Evolutionary conservation across 169 alveolate genomes (phyloP).

Genomic region (Eimeria zaria): DNA sequence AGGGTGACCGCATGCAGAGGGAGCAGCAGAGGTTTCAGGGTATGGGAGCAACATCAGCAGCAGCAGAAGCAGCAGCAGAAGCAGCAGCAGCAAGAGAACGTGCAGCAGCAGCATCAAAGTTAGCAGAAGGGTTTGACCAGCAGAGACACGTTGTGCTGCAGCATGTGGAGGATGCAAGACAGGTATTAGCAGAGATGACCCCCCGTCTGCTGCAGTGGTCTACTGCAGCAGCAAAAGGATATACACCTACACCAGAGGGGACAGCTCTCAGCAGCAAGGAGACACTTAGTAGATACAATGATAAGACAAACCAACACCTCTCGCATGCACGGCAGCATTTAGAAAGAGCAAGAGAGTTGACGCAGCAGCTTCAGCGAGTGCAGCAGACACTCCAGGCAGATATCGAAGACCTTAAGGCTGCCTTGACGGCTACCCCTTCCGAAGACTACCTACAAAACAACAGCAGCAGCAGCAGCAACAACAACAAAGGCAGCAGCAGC

Average conservation of each 20-base stretch:
- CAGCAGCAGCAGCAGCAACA: conserved; percentile 46
- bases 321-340: neutral
- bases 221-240: neutral
- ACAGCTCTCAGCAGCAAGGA: neutral
- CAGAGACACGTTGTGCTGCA: neutral
- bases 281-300: neutral
- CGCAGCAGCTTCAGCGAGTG: neutral
- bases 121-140: neutral
- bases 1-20: neutral
- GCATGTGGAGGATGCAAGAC: conserved; percentile 21
- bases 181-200: neutral
- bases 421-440: neutral
- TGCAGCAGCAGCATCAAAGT: neutral
- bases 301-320: neutral
- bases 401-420: neutral
- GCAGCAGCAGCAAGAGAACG: neutral
- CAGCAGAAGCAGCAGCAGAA: neutral
- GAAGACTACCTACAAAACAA: neutral
- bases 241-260: neutral
- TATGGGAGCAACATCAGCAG: neutral
- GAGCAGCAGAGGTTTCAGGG: neutral
- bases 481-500: conserved; percentile 1
- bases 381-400: neutral
- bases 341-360: neutral
- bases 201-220: neutral